A percentile compares a stretch with the other conserved stretches of the same genome.
These are phyloP conservation scores for Nannochloropsis salina DNA, from an alignment of 108 stramenopile genomes.

Conservation along the genomic window DNA sequence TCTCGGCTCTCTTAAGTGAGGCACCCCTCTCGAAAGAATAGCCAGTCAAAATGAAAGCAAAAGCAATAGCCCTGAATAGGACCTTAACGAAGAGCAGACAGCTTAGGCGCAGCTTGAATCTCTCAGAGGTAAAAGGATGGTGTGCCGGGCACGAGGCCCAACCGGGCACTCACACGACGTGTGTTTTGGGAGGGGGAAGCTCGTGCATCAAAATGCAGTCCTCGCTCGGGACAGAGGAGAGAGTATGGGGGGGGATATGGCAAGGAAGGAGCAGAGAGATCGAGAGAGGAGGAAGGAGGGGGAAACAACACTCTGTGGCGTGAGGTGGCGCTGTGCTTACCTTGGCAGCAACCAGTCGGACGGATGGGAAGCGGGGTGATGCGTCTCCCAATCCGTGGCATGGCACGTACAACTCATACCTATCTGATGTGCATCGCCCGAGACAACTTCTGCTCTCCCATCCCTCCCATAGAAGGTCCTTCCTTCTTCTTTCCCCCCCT, in stretches of 20 bases:
- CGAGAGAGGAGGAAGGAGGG: background rate
- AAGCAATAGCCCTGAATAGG: background rate
- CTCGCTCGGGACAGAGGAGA: background rate
- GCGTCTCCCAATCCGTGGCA: no score
- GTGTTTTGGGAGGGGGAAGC: background rate
- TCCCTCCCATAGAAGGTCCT: background rate
- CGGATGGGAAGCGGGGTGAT: background rate
- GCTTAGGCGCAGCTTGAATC: background rate
- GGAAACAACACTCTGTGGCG: background rate
- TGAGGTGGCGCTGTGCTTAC: conserved; percentile 15
- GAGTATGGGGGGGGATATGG: background rate
- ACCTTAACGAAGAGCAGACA: background rate
- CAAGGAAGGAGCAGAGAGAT: background rate
- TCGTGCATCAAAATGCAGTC: conserved; percentile 8
- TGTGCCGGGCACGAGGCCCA: conserved; percentile 19
- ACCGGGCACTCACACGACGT: conserved; percentile 1
- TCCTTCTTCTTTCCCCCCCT: background rate
- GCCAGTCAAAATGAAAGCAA: background rate
- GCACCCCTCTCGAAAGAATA: background rate
- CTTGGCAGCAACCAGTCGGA: background rate
- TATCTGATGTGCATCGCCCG: conserved; percentile 15
- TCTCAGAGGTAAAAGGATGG: conserved; percentile 8
- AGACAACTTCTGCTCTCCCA: background rate
- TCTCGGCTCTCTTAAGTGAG: background rate
- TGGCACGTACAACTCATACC: background rate